Evolutionary conservation across 2,329 filamentous ascomycete species (phyloP).

Genomic region (Penicillium aurantiogriseum): DNA sequence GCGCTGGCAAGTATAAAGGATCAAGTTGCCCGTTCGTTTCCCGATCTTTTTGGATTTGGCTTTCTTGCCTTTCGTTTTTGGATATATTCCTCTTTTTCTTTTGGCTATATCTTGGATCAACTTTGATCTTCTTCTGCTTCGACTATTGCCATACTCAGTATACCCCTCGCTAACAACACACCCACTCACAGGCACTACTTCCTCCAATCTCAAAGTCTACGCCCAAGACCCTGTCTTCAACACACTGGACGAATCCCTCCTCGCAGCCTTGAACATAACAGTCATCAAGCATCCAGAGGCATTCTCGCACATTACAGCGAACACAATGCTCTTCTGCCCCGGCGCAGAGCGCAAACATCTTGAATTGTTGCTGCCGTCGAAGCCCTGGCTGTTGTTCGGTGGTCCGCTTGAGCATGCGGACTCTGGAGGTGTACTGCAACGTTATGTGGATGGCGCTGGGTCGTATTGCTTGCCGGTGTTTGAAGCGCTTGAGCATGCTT

Average conservation of each 20-base stretch:
- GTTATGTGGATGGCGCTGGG: constrained; percentile 19
- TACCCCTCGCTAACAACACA: neutral
- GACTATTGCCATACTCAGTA: neutral
- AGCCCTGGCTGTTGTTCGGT: constrained; percentile 59
- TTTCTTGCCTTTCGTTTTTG: neutral
- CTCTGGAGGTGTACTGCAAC: constrained; percentile 21
- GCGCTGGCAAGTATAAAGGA: constrained; percentile 34
- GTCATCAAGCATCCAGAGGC: constrained; percentile 51
- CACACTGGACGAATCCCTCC: constrained; percentile 38
- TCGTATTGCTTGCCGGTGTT: constrained; percentile 33
- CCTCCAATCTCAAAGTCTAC: constrained; percentile 42
- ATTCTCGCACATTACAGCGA: constrained; percentile 50
- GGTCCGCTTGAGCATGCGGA: constrained; percentile 42
- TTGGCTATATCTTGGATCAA: neutral
- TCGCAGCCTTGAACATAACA: constrained; percentile 36
- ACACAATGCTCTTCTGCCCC: constrained; percentile 60
- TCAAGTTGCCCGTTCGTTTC: constrained; percentile 25
- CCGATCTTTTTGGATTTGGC: neutral
- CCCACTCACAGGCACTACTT: neutral
- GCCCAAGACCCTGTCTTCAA: constrained; percentile 57
- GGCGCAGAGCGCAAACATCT: constrained; percentile 56
- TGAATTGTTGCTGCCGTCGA: constrained; percentile 48
- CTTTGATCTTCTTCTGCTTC: too few species aligned
- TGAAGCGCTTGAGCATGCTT: constrained; percentile 34
- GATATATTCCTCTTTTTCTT: neutral